These are phyloP conservation scores for Parmelia sp. DNA, from an alignment of 495 filamentous ascomycete species.

Conservation along the genomic window DNA sequence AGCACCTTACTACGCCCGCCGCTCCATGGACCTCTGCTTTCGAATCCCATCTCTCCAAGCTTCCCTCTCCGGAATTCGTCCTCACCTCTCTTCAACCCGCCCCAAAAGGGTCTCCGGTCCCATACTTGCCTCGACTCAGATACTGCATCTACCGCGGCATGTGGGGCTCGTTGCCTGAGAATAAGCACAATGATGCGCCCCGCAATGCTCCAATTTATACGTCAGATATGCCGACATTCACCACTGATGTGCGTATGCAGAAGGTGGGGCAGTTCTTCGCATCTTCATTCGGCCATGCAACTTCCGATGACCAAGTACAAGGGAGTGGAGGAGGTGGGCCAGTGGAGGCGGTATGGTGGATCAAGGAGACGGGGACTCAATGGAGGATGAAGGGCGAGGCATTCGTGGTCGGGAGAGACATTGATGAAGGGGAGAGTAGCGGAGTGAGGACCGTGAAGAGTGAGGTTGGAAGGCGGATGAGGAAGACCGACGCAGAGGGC, in stretches of 20 bases:
- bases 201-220: constrained; percentile 62
- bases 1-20: constrained; percentile 26
- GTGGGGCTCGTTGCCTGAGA: constrained; percentile 62
- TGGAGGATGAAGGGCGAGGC: constrained; percentile 77
- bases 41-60: constrained; percentile 54
- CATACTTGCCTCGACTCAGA: constrained; percentile 53
- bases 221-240: constrained; percentile 72
- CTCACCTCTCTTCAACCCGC: constrained; percentile 57
- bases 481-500: constrained; percentile 25
- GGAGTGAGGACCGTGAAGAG: constrained; percentile 37
- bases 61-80: constrained; percentile 61
- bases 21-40: constrained; percentile 66
- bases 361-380: constrained; percentile 61
- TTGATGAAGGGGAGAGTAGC: constrained; percentile 40
- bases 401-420: constrained; percentile 60
- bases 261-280: constrained; percentile 66
- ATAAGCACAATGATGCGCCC: constrained; percentile 59
- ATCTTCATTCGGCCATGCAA: constrained; percentile 33
- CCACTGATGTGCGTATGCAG: constrained; percentile 79
- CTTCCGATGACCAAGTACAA: constrained; percentile 32
- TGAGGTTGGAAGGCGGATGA: constrained; percentile 30
- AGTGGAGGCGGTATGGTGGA: constrained; percentile 83
- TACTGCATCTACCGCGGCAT: constrained; percentile 76
- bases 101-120: constrained; percentile 25
- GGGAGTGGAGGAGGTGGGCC: constrained; percentile 58